Conservation (phyloP, 2,329 filamentous ascomycete genomes). For the Botrytis hyacinthi region DNA sequence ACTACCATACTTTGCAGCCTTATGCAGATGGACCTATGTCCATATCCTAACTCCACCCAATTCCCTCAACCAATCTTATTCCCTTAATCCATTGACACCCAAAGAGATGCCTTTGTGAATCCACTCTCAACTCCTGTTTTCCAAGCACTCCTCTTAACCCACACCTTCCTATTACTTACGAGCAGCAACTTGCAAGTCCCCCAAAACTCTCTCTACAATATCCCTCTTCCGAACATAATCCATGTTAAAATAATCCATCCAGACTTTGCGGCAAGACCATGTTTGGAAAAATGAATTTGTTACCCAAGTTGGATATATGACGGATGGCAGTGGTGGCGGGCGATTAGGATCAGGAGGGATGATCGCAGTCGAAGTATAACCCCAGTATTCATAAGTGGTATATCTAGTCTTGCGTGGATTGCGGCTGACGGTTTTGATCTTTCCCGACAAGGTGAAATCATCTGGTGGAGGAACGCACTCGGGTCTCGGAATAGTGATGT, state of each 20-base stretch:
- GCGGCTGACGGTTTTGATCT: not conserved
- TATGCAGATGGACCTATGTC: not conserved
- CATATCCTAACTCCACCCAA: no score
- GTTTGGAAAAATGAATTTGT: not conserved
- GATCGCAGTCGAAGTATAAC: not conserved
- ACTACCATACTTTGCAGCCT: not conserved
- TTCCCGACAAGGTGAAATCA: not conserved
- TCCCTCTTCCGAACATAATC: not conserved
- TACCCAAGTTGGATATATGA: not conserved
- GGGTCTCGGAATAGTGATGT: not conserved
- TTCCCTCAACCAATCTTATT: not conserved
- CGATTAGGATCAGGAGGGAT: conserved; percentile 11
- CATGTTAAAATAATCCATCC: conserved; percentile 4
- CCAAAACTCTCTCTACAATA: conserved; percentile 6
- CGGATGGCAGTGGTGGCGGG: not conserved
- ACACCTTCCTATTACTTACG: not conserved
- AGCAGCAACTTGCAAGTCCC: conserved; percentile 4
- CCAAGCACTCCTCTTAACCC: no score
- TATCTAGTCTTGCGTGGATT: conserved; percentile 6
- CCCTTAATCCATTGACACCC: not conserved
- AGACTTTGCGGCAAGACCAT: conserved; percentile 5
- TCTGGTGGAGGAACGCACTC: not conserved
- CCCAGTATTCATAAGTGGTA: not conserved
- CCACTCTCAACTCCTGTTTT: not conserved
- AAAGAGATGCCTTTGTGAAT: not conserved